These are phyloP conservation scores for Jacaranda mimosifolia DNA, from an alignment of 257 asterid species.

Conservation along the genomic window DNA sequence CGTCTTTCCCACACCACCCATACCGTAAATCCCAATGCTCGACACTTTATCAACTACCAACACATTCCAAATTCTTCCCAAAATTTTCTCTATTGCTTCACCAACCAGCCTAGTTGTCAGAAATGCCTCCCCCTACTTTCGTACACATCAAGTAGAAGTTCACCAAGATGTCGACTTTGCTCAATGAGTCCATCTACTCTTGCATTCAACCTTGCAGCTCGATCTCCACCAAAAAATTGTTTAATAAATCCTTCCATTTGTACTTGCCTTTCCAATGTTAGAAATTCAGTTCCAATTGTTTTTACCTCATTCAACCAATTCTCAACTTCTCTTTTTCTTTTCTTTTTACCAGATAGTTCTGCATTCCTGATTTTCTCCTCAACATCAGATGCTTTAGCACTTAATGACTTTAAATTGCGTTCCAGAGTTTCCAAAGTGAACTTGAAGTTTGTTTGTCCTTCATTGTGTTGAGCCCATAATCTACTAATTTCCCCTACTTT, in stretches of 20 bases:
- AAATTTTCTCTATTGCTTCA: too few relatives aligned
- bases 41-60: neutral
- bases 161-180: neutral
- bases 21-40: neutral
- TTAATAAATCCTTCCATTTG: neutral
- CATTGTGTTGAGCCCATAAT: too few relatives aligned
- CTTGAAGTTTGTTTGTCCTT: too few relatives aligned
- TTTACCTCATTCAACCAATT: neutral
- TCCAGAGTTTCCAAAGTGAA: too few relatives aligned
- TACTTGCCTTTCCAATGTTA: neutral
- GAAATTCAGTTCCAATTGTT: neutral
- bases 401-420: too few relatives aligned
- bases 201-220: neutral
- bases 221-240: neutral
- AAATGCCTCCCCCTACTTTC: neutral
- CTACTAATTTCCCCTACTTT: too few relatives aligned
- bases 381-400: too few relatives aligned
- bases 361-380: too few relatives aligned
- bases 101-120: neutral
- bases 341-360: neutral
- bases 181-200: slow-evolving; percentile 3
- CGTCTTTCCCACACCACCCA: too few relatives aligned
- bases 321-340: neutral
- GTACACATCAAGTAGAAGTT: too few relatives aligned
- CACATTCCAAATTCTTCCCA: too few relatives aligned